Evolutionary conservation across 495 filamentous ascomycete species (phyloP), one percentile per base, ranked within the genome.

Genomic region (Hyaloscypha bicolor): DNA sequence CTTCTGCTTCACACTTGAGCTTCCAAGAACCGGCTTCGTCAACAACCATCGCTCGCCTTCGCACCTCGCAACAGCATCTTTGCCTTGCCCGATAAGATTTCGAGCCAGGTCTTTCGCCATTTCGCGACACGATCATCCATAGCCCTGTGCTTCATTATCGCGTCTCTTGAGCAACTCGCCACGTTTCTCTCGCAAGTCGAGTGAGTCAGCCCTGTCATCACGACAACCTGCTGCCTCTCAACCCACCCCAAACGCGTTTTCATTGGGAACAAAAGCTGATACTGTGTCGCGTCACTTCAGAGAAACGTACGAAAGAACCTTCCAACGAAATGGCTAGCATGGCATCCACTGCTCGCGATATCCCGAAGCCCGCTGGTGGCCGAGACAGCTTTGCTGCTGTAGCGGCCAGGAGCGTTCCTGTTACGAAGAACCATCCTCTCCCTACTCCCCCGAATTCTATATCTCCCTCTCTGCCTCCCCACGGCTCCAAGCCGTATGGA

Each of bases 401-500:
- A 72, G 72, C 52, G 60, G 72, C 72, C 67, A 70, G 64, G 63
- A 72, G 72, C 62, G 72, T 74, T 66, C 69, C 72, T 70, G 63
- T 59, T 25, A 59, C 74, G 66, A 77, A 81, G 81, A 80, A 70
- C 82, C 84, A 78, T 79, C 84, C 68, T 74, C 88, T 97, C 71
- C 94, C 90, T 60, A 98, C 94, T 79, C 94, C 94, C 73, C 94
- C 94, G 62, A 96, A 96, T 80, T 97, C 95, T 75, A 94, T 97
- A 76, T 97, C 94, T 45, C 95, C 94, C 35, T 89, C 87, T 62
- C 86, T 97, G 60, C 88, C 91, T 71, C 91, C 95, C 55, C 93
- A 94, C 67, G 88, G 86, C 72, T 89, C 91, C 73, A 87, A 87
- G 72, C 68, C 71, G 32, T 73, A 69, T 45, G 71, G 69, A 32